phyloP scores from a whole-genome alignment of 2,329 filamentous ascomycete species.

The Pseudogymnoascus sp. region DNA sequence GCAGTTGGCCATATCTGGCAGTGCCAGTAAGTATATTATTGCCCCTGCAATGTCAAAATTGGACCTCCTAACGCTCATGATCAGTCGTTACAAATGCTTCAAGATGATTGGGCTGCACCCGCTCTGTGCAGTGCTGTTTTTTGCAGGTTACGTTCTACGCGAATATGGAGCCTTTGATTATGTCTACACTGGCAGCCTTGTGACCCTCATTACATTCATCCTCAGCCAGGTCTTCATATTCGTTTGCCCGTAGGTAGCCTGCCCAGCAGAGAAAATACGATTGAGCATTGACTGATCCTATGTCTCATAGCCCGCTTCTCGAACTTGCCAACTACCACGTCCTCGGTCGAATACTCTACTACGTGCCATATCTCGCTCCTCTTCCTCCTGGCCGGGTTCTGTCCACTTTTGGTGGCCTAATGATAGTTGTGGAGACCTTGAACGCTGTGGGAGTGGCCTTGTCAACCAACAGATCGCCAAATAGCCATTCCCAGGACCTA shows the following conservation, averaged over 20 bases:
- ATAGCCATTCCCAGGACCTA: conserved; percentile 28
- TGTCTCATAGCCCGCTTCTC: conserved; percentile 41
- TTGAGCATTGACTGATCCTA: neutral
- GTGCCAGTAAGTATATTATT: conserved; percentile 36
- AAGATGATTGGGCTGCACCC: conserved; percentile 43
- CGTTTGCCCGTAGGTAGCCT: conserved; percentile 9
- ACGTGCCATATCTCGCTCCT: conserved; percentile 48
- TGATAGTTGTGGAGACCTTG: conserved; percentile 37
- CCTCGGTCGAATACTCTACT: conserved; percentile 50
- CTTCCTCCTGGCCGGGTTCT: conserved; percentile 36
- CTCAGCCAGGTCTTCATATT: conserved; percentile 25
- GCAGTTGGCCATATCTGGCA: conserved; percentile 42
- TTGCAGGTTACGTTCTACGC: conserved; percentile 45
- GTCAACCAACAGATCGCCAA: conserved; percentile 35
- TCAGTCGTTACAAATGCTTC: conserved; percentile 45
- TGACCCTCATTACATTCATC: conserved; percentile 33
- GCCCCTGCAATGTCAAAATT: conserved; percentile 10
- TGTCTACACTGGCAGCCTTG: conserved; percentile 24
- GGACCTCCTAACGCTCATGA: neutral
- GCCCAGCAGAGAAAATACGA: conserved; percentile 20
- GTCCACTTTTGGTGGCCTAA: conserved; percentile 37
- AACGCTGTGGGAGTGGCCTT: conserved; percentile 39
- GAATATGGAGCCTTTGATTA: conserved; percentile 42
- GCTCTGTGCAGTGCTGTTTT: conserved; percentile 44
- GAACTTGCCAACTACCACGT: conserved; percentile 53